Conservation (phyloP, 1,139 yeast genomes). For the Meyerozyma athensensis region DNA sequence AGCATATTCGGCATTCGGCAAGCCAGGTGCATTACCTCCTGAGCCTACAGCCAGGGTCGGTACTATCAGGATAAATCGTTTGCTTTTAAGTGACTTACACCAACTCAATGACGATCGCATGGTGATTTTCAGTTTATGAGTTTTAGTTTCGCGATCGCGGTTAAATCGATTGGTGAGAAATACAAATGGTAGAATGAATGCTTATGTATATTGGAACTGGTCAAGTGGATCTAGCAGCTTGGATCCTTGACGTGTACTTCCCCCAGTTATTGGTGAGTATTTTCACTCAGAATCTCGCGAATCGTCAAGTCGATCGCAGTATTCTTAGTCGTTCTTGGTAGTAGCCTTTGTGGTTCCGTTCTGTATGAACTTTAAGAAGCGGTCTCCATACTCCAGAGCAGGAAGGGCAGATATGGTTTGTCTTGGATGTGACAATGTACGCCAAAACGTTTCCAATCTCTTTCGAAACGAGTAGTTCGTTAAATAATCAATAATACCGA, state of each 20-base stretch:
- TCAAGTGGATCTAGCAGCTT: no score
- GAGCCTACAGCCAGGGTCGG: constrained; percentile 1
- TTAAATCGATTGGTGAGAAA: no score
- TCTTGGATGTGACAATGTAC: constrained; percentile 66
- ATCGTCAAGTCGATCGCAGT: background rate
- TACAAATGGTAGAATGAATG: no score
- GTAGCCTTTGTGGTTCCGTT: constrained; percentile 23
- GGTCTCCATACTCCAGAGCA: constrained; percentile 80
- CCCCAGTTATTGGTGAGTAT: no score
- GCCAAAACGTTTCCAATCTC: constrained; percentile 80
- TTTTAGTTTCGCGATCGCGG: no score
- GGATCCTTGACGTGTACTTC: no score
- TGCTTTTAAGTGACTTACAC: background rate
- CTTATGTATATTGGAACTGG: no score
- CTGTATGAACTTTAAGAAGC: constrained; percentile 72
- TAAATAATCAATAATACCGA: constrained; percentile 92
- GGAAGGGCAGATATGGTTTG: constrained; percentile 84
- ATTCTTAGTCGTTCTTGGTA: background rate
- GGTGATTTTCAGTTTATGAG: no score
- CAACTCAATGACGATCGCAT: background rate
- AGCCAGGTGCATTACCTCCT: background rate
- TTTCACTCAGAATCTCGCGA: background rate
- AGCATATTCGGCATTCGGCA: background rate
- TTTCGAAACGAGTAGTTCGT: constrained; percentile 80
- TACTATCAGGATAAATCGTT: background rate